phyloP scores from a whole-genome alignment of 495 filamentous ascomycete genomes.

The Trichoderma erinaceum region DNA sequence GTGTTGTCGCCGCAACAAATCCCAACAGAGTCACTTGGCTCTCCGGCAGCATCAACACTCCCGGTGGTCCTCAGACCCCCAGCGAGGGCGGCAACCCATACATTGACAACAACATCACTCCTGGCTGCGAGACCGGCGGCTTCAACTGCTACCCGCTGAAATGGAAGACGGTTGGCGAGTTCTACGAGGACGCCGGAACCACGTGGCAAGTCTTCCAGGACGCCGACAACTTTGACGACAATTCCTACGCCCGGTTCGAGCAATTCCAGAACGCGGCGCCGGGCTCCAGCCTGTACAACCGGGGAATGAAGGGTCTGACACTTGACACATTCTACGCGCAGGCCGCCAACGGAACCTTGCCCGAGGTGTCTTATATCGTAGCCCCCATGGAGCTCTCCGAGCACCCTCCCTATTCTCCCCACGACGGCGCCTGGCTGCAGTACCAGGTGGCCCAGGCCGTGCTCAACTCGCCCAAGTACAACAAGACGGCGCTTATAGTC shows the following conservation, averaged over 20 bases:
- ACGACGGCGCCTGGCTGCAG: slow-evolving; percentile 53
- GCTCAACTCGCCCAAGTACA: slow-evolving; percentile 43
- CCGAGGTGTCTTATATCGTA: slow-evolving; percentile 48
- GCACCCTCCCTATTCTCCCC: slow-evolving; percentile 48
- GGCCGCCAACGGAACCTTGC: slow-evolving; percentile 47
- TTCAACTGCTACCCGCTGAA: slow-evolving; percentile 50
- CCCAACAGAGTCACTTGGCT: slow-evolving; percentile 52
- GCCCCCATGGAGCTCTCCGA: slow-evolving; percentile 47
- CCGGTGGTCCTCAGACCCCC: slow-evolving; percentile 40
- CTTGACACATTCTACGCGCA: slow-evolving; percentile 46
- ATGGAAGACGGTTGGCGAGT: slow-evolving; percentile 50
- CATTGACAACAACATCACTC: slow-evolving; percentile 52
- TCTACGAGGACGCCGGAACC: slow-evolving; percentile 47
- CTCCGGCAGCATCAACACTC: slow-evolving; percentile 48
- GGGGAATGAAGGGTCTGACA: slow-evolving; percentile 40
- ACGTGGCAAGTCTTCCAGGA: slow-evolving; percentile 52
- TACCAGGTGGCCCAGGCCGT: slow-evolving; percentile 49
- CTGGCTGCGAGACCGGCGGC: slow-evolving; percentile 39
- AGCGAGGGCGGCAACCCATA: slow-evolving; percentile 43
- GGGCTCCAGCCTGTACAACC: slow-evolving; percentile 33
- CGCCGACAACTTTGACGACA: slow-evolving; percentile 51
- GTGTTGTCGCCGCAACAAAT: slow-evolving; percentile 48
- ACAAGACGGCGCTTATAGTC: slow-evolving; percentile 45
- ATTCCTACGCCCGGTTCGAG: slow-evolving; percentile 49
- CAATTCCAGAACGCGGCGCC: slow-evolving; percentile 43